Evolutionary conservation across 441 rosid species (phyloP).

Genomic region (Adansonia rubrostipa): DNA sequence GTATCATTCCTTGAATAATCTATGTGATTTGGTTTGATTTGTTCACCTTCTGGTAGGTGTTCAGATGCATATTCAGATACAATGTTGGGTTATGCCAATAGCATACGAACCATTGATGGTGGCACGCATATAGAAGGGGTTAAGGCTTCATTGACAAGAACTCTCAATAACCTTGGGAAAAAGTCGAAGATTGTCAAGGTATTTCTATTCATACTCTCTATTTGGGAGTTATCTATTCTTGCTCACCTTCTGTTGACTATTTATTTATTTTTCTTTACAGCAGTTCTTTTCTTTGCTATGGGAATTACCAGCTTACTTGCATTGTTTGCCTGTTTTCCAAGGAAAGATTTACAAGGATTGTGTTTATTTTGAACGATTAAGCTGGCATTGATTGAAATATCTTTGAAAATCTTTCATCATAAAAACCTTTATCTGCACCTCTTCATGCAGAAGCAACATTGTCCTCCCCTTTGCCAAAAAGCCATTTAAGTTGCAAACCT

Average conservation of each 20-base stretch:
- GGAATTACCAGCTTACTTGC: background rate
- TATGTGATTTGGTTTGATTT: constrained; percentile 19
- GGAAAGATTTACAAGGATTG: background rate
- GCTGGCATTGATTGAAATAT: background rate
- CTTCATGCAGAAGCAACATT: background rate
- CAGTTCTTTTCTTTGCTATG: background rate
- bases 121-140: constrained; percentile 96
- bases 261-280: background rate
- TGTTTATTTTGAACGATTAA: constrained; percentile 4
- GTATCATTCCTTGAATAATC: background rate
- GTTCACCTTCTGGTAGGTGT: constrained; percentile 61
- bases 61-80: constrained; percentile 96
- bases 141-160: constrained; percentile 89
- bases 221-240: constrained; percentile 11
- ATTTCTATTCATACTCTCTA: constrained; percentile 27
- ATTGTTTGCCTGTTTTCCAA: background rate
- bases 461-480: background rate
- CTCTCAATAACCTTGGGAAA: constrained; percentile 83
- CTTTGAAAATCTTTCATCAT: constrained; percentile 2
- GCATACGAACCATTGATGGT: constrained; percentile 93
- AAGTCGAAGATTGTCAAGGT: constrained; percentile 90
- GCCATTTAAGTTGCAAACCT: constrained; percentile 3
- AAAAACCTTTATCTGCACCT: constrained; percentile 12
- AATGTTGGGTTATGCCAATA: constrained; percentile 89
- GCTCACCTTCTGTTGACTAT: background rate